phyloP scores from a whole-genome alignment of 164 flowering plant genomes.

The Nymphaea colorata region DNA sequence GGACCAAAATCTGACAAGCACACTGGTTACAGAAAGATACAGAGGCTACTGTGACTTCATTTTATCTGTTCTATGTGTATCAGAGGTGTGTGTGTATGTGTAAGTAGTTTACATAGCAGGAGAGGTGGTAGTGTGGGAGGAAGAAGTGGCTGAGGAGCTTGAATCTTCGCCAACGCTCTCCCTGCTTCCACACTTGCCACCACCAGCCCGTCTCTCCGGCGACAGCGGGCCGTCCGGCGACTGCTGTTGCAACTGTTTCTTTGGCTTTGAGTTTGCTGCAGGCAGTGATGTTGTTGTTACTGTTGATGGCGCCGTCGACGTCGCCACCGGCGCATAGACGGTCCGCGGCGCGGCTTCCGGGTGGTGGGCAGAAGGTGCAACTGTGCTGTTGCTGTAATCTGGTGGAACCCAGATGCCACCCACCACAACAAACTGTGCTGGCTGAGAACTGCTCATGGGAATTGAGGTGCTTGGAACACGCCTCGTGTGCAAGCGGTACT shows the following conservation, averaged over 20 bases:
- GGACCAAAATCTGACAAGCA: not conserved
- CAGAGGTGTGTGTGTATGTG: not conserved
- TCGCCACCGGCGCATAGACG: conserved; percentile 43
- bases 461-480: conserved; percentile 14
- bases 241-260: conserved; percentile 11
- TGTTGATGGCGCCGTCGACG: not conserved
- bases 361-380: conserved; percentile 13
- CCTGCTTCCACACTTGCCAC: conserved; percentile 4
- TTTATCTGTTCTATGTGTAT: no score
- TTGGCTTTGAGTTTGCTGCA: not conserved
- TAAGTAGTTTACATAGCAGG: not conserved
- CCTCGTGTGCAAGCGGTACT: conserved; percentile 1
- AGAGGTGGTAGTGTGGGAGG: conserved; percentile 16
- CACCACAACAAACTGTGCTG: conserved; percentile 58
- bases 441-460: conserved; percentile 6
- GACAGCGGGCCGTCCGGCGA: not conserved
- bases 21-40: not conserved
- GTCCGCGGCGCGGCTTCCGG: conserved; percentile 18
- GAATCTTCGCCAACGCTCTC: conserved; percentile 8
- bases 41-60: not conserved
- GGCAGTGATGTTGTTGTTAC: conserved; percentile 1
- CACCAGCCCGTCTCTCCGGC: conserved; percentile 8
- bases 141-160: conserved; percentile 40
- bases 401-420: conserved; percentile 77
- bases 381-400: conserved; percentile 20